phyloP scores from a whole-genome alignment of 306 rosid species.

The Fragaria iinumae region DNA sequence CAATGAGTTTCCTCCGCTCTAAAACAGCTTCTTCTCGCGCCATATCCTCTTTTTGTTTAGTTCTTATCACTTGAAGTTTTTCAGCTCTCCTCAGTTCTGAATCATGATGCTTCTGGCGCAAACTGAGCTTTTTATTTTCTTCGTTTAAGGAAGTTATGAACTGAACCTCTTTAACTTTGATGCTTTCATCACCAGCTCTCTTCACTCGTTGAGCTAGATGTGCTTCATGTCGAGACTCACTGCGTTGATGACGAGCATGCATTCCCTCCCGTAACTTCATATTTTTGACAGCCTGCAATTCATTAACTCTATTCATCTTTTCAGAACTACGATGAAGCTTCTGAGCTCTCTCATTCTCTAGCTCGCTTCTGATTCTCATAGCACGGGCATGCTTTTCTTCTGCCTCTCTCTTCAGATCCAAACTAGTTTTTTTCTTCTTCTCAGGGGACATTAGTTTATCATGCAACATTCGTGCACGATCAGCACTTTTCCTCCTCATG shows the following conservation, averaged over 20 bases:
- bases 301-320: slow-evolving; percentile 82
- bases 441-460: slow-evolving; percentile 97
- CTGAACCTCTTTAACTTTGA: slow-evolving; percentile 97
- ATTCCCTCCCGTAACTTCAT: slow-evolving; percentile 93
- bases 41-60: slow-evolving; percentile 95
- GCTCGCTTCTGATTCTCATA: slow-evolving; percentile 85
- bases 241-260: slow-evolving; percentile 95
- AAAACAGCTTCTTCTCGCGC: slow-evolving; percentile 98
- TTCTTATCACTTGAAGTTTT: slow-evolving; percentile 88
- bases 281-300: slow-evolving; percentile 91
- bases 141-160: slow-evolving; percentile 93
- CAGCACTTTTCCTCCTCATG: slow-evolving; percentile 82
- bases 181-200: slow-evolving; percentile 99
- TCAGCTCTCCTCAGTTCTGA: slow-evolving; percentile 99
- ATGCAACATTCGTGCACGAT: slow-evolving; percentile 85
- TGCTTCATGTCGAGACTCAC: slow-evolving; percentile 98
- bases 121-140: slow-evolving; percentile 81
- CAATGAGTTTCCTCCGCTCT: slow-evolving; percentile 88
- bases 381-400: slow-evolving; percentile 98
- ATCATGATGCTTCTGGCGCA: slow-evolving; percentile 94
- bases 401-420: slow-evolving; percentile 85
- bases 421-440: slow-evolving; percentile 82
- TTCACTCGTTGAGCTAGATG: slow-evolving; percentile 92
- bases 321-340: slow-evolving; percentile 91
- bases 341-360: slow-evolving; percentile 94